These are phyloP conservation scores for Pilatotrama ljubarskyi DNA, from an alignment of 768 basidiomycete genomes.

Conservation along the genomic window DNA sequence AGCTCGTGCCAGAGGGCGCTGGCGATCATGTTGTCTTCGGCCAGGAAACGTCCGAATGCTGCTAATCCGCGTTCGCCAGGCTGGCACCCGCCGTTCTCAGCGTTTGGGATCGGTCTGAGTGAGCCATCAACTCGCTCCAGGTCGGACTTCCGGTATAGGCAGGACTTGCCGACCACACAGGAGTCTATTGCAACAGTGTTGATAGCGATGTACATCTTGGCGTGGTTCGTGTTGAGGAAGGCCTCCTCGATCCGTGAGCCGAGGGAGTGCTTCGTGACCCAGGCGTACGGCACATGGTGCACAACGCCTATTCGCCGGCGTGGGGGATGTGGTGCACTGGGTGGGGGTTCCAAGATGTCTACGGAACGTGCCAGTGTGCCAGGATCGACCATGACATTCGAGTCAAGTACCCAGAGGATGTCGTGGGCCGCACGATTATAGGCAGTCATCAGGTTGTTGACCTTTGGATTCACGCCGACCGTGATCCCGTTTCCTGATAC, in stretches of 20 bases:
- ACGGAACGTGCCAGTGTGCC: constrained; percentile 85
- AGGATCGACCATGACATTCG: constrained; percentile 80
- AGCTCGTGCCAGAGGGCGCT: constrained; percentile 92
- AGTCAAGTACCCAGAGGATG: constrained; percentile 95
- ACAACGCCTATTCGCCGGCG: constrained; percentile 74
- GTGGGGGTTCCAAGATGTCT: constrained; percentile 58
- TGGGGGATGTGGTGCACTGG: constrained; percentile 33
- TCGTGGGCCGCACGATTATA: constrained; percentile 82
- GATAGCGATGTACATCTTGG: constrained; percentile 97
- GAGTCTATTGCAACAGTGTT: constrained; percentile 88
- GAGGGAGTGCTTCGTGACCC: constrained; percentile 62
- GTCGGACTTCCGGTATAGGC: constrained; percentile 89
- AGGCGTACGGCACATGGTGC: constrained; percentile 94
- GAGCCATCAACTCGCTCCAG: constrained; percentile 73
- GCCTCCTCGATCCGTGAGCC: constrained; percentile 90
- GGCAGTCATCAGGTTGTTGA: constrained; percentile 91
- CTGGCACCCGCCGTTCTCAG: constrained; percentile 18
- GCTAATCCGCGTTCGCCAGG: constrained; percentile 57
- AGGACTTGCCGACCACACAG: constrained; percentile 97
- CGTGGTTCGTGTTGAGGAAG: constrained; percentile 95
- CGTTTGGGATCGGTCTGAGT: constrained; percentile 46
- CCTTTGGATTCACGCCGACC: constrained; percentile 94
- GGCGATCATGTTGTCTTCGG: constrained; percentile 98
- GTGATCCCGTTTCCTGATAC: constrained; percentile 65
- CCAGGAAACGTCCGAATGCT: constrained; percentile 85